A percentile compares a stretch with the other conserved stretches of the same genome.
Evolutionary conservation across 495 filamentous ascomycete genomes (phyloP).

Genomic region (Penicillium subrubescens): DNA sequence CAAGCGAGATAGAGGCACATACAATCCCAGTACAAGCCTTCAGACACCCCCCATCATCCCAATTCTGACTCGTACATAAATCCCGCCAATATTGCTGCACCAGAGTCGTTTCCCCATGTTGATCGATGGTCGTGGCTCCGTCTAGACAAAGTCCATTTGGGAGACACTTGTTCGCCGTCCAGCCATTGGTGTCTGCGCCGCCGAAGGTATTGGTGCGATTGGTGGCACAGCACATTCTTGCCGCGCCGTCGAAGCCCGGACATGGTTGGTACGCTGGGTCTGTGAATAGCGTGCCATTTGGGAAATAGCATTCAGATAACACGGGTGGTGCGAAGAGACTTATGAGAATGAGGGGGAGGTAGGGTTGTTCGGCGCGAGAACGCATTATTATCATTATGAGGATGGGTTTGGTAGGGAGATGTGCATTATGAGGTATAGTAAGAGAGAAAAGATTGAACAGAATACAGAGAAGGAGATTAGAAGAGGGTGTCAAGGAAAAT

Average conservation of each 20-base stretch:
- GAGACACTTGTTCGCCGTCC: conserved; percentile 15
- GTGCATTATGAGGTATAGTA: neutral
- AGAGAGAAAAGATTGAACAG: neutral
- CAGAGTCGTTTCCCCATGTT: neutral
- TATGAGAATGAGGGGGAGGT: neutral
- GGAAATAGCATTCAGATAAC: neutral
- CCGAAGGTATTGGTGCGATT: conserved; percentile 17
- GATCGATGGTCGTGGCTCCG: neutral
- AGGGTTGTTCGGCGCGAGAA: neutral
- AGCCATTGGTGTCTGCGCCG: conserved; percentile 9
- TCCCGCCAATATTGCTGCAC: conserved; percentile 15
- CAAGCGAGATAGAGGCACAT: neutral
- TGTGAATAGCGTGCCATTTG: neutral
- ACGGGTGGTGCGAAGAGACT: neutral
- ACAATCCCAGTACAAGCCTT: conserved; percentile 8
- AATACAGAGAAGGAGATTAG: neutral
- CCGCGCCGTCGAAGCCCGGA: conserved; percentile 2
- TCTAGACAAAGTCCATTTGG: conserved; percentile 14
- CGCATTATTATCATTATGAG: neutral
- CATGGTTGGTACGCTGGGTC: conserved; percentile 11
- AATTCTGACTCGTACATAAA: conserved; percentile 14
- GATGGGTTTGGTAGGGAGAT: neutral
- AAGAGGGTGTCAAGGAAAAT: neutral
- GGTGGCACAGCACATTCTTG: conserved; percentile 18
- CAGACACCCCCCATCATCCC: conserved; percentile 12